These are phyloP conservation scores for Hypsizygus marmoreus DNA, from an alignment of 768 basidiomycete species.

Conservation along the genomic window DNA sequence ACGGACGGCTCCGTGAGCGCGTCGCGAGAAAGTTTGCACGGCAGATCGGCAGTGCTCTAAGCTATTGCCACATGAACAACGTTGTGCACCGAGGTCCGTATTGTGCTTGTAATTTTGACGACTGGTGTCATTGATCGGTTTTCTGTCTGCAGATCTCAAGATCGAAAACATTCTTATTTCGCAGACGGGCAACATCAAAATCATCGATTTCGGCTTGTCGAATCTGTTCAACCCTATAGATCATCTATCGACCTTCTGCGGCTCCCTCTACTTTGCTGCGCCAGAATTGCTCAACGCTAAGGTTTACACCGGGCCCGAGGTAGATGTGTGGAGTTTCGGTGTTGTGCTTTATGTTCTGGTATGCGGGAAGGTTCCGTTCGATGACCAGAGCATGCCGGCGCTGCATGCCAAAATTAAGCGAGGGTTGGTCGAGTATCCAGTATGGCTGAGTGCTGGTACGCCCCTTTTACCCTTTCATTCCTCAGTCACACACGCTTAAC, in stretches of 20 bases:
- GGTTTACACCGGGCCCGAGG: slow-evolving; percentile 96
- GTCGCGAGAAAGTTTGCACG: slow-evolving; percentile 97
- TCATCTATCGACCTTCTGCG: slow-evolving; percentile 94
- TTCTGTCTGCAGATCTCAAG: slow-evolving; percentile 98
- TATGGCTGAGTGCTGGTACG: slow-evolving; percentile 92
- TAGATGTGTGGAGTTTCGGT: slow-evolving; percentile 99
- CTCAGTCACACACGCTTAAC: slow-evolving; percentile 1
- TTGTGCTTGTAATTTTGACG: background rate
- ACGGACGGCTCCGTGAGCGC: slow-evolving; percentile 91
- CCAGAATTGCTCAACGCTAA: slow-evolving; percentile 97
- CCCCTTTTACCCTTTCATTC: slow-evolving; percentile 13
- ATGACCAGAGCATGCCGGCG: slow-evolving; percentile 99
- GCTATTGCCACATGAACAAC: slow-evolving; percentile 96
- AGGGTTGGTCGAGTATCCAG: slow-evolving; percentile 94
- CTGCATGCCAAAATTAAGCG: slow-evolving; percentile 99
- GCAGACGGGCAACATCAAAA: slow-evolving; percentile 98
- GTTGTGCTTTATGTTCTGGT: slow-evolving; percentile 98
- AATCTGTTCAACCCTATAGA: slow-evolving; percentile 85
- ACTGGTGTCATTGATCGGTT: no score
- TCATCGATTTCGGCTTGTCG: slow-evolving; percentile 98
- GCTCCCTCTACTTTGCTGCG: slow-evolving; percentile 97
- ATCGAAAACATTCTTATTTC: slow-evolving; percentile 99
- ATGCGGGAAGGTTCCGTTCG: slow-evolving; percentile 98
- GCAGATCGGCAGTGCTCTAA: slow-evolving; percentile 94
- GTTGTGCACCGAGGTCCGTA: slow-evolving; percentile 89